phyloP scores from a whole-genome alignment of 2,329 filamentous ascomycete genomes.

The Pestalotiopsis sp. region DNA sequence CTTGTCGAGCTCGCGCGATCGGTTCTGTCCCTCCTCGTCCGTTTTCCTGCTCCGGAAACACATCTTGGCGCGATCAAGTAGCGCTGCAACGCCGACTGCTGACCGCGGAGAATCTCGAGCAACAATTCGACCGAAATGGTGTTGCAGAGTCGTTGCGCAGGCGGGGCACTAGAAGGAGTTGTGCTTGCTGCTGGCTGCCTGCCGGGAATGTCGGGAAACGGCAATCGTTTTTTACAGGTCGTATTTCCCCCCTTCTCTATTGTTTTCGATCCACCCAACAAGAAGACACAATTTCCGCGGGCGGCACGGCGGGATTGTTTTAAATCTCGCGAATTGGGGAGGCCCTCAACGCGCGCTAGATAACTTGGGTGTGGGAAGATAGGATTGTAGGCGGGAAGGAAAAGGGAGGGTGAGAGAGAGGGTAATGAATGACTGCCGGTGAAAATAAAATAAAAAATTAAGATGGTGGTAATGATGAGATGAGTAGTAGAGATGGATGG shows the following conservation, averaged over 20 bases:
- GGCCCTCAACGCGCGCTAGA: neutral
- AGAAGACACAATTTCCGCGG: neutral
- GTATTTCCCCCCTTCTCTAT: neutral
- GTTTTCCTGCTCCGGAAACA: constrained; percentile 62
- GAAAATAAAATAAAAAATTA: neutral
- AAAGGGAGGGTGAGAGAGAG: neutral
- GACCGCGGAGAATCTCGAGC: neutral
- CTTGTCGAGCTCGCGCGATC: constrained; percentile 80
- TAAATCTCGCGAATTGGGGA: neutral
- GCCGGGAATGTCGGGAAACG: neutral
- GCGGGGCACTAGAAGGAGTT: neutral
- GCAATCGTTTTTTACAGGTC: neutral
- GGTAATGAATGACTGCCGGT: neutral
- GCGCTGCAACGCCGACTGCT: neutral
- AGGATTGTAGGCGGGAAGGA: neutral
- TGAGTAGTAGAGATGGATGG: neutral
- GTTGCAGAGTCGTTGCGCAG: neutral
- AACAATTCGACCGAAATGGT: neutral
- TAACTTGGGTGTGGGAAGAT: neutral
- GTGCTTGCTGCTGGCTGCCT: neutral
- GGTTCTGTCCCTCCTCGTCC: constrained; percentile 48
- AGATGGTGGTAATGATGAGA: neutral
- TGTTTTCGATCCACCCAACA: neutral
- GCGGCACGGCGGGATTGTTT: neutral
- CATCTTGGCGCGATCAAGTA: constrained; percentile 41